Base-by-base conservation (phyloP, 106 monocot species). In the Allium fistulosum region DNA sequence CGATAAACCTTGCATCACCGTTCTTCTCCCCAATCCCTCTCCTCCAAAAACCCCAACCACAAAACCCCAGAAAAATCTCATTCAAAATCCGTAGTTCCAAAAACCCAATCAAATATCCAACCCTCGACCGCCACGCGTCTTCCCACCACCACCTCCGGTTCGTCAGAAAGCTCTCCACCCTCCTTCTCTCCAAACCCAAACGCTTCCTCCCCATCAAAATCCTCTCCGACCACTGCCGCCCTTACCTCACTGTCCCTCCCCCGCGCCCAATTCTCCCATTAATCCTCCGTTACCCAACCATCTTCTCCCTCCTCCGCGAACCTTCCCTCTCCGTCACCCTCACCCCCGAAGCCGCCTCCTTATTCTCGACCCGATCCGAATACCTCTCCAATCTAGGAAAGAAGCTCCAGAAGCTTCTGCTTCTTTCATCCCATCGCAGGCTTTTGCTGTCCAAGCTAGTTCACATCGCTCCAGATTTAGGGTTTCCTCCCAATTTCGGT, bases 171-270 rank as follows among this genome's bases (percentile, higher is more conserved):
- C 77, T 97, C 52, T 71, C 63, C 9, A 87, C 80, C 49, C 86
- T 97, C 46, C 91, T 97, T 67, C 97, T 97, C 62, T 92, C 97
- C 68, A 97, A 97, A 58, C 87, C 89, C 52, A 86, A 80, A n/a
- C 84, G 72, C 74, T 97, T 92, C 82, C 84, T 97, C 69, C 92
- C 97, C 48, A 82, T 89, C 70, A 79, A 72, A 55, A 49, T 92
- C 73, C 97, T 97, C 82, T 51, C 51, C 67, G 37, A 37, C 5
- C 92, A 87, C 74, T 92, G 92, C 83, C 86, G 81, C 49, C 53
- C 57, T 77, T 87, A 84, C 84, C 92, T 92, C 56, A 65, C 66
- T 73, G 72, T 83, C 55, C 75, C 80, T 53, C 81, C 71, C 62
- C 26, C 59, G 76, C 80, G 84, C 53, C 74, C 92, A 53, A 76